Evolutionary conservation across 164 flowering plant genomes (phyloP).

Genomic region (Magnolia officinalis): DNA sequence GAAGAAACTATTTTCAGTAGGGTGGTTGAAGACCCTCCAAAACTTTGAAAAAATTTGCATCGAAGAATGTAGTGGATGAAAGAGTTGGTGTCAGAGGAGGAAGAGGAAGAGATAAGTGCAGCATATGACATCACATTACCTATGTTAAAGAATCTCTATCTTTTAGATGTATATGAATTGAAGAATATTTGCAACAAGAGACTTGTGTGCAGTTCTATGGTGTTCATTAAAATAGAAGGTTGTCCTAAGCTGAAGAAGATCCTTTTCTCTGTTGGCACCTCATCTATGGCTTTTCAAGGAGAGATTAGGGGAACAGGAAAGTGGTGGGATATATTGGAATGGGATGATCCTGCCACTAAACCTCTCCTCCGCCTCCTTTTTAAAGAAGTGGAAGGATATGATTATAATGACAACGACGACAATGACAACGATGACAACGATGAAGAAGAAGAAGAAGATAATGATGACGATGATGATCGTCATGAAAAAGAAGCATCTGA

Average conservation of each 20-base stretch:
- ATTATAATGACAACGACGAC: conserved; percentile 24
- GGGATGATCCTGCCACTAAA: not conserved
- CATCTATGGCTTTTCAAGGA: not conserved
- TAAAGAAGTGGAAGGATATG: too few species aligned
- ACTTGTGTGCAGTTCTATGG: not conserved
- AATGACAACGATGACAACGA: conserved; percentile 2
- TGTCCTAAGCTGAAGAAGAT: not conserved
- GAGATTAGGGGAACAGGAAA: not conserved
- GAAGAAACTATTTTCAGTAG: too few species aligned
- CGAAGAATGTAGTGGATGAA: too few species aligned
- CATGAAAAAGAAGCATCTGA: too few species aligned
- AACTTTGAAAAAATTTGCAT: too few species aligned
- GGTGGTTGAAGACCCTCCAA: too few species aligned
- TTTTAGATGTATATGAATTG: not conserved
- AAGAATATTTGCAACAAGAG: not conserved
- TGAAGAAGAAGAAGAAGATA: conserved; percentile 34
- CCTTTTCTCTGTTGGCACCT: not conserved
- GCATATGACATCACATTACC: too few species aligned
- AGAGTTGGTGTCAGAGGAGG: too few species aligned
- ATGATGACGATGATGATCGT: too few species aligned
- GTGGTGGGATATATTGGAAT: not conserved
- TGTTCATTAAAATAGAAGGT: fast-evolving
- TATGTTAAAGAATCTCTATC: too few species aligned
- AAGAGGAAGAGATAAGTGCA: too few species aligned
- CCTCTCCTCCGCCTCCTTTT: not conserved